Conservation (phyloP, 495 filamentous ascomycete genomes). For the Tetracladium marchalianum region DNA sequence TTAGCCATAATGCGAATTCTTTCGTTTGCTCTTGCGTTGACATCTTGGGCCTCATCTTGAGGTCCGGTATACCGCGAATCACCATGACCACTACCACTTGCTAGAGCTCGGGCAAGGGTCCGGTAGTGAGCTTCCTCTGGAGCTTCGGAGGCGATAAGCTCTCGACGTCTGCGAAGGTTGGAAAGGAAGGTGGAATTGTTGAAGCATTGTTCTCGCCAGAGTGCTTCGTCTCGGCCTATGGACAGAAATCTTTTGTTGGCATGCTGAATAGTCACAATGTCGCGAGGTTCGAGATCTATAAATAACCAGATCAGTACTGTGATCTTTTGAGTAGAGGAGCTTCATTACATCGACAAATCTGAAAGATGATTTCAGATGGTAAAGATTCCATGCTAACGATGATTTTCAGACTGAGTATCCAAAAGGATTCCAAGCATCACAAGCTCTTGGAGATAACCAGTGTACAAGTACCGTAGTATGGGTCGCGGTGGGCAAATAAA, state of each 20-base stretch:
- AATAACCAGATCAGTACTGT: background rate
- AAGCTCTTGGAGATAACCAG: no score
- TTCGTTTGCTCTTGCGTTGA: conserved; percentile 26
- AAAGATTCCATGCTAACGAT: conserved; percentile 15
- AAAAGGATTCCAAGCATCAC: no score
- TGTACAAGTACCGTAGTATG: no score
- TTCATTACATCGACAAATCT: conserved; percentile 17
- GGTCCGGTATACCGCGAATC: conserved; percentile 18
- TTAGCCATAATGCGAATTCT: conserved; percentile 51
- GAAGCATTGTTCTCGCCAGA: conserved; percentile 72
- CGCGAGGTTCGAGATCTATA: conserved; percentile 55
- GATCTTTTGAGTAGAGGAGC: background rate
- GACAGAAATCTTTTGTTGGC: conserved; percentile 56
- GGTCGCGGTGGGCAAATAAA: no score
- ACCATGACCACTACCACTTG: conserved; percentile 29
- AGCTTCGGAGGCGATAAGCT: conserved; percentile 23
- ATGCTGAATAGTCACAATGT: conserved; percentile 62
- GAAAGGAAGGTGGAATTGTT: conserved; percentile 50
- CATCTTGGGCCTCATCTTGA: conserved; percentile 12
- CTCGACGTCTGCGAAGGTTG: conserved; percentile 33
- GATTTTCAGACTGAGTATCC: background rate
- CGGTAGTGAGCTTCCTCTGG: conserved; percentile 22
- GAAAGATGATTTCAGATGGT: conserved; percentile 19
- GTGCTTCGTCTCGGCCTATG: conserved; percentile 62
- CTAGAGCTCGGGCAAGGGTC: conserved; percentile 28